These are phyloP conservation scores for Nigrograna mackinnonii DNA, from an alignment of 2,329 filamentous ascomycete species.

Conservation along the genomic window DNA sequence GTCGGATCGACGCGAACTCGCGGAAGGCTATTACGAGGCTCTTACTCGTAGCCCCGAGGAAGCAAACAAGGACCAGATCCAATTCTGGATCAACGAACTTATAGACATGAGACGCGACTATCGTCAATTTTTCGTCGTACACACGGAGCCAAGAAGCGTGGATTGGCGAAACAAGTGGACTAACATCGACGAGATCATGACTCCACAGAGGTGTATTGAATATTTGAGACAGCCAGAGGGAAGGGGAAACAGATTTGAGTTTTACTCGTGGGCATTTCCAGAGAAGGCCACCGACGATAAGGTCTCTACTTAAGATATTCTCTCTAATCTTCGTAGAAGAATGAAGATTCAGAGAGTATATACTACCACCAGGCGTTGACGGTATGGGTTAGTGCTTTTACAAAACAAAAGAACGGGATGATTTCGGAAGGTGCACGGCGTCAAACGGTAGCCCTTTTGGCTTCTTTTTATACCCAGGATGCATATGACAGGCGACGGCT, in stretches of 20 bases:
- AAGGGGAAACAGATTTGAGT: conserved; percentile 28
- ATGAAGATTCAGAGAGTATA: too few species aligned
- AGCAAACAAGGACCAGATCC: conserved; percentile 28
- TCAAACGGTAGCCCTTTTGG: too few species aligned
- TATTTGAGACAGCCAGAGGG: conserved; percentile 19
- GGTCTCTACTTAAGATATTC: too few species aligned
- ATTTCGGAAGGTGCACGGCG: too few species aligned
- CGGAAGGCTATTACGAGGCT: conserved; percentile 29
- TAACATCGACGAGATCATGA: conserved; percentile 31
- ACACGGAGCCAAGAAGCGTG: conserved; percentile 22
- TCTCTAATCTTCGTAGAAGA: too few species aligned
- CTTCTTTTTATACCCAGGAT: too few species aligned
- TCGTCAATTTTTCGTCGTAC: conserved; percentile 35
- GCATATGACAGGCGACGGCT: too few species aligned
- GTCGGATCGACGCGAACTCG: conserved; percentile 23
- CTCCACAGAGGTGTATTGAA: conserved; percentile 26
- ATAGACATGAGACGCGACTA: conserved; percentile 26
- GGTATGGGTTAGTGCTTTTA: too few species aligned
- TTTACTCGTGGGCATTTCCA: conserved; percentile 23
- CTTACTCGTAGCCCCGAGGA: conserved; percentile 18
- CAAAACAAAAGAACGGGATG: too few species aligned
- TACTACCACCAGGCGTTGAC: too few species aligned
- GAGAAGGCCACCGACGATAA: too few species aligned
- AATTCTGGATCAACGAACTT: conserved; percentile 26
- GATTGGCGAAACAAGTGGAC: conserved; percentile 26